Percentiles rank a stretch among this genome's conserved stretches.
These are phyloP conservation scores for Apiospora saccharicola DNA, from an alignment of 2,329 filamentous ascomycete genomes.

Conservation along the genomic window DNA sequence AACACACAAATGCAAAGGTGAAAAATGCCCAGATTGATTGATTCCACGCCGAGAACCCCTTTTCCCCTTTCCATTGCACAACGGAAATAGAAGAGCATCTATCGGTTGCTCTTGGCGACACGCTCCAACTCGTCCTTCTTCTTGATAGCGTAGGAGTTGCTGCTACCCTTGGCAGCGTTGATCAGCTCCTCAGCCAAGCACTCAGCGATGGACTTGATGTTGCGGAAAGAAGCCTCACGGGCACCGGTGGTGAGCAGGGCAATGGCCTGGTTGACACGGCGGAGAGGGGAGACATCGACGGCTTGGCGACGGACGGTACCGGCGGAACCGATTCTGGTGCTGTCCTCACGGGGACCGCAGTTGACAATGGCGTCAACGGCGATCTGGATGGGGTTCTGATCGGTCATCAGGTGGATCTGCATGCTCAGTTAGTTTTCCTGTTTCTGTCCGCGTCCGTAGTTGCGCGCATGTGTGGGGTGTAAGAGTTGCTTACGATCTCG, in stretches of 20 bases:
- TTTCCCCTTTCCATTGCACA: conserved; percentile 32
- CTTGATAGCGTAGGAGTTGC: conserved; percentile 99
- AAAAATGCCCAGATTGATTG: conserved; percentile 48
- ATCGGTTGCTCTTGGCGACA: conserved; percentile 99
- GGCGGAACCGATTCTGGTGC: conserved; percentile 98
- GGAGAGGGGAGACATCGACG: conserved; percentile 99
- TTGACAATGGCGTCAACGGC: conserved; percentile 99
- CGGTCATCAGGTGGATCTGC: conserved; percentile 99
- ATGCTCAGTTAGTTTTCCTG: conserved; percentile 31
- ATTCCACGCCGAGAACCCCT: conserved; percentile 51
- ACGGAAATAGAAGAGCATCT: conserved; percentile 60
- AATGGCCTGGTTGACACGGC: conserved; percentile 99
- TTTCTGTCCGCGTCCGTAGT: conserved; percentile 9
- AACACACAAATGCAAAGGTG: conserved; percentile 54
- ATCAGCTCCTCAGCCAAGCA: conserved; percentile 99
- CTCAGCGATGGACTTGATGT: conserved; percentile 99
- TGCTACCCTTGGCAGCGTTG: conserved; percentile 99
- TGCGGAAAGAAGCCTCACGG: conserved; percentile 98
- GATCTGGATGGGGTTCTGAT: conserved; percentile 99
- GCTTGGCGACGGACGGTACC: conserved; percentile 99
- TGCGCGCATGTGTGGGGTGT: conserved; percentile 29
- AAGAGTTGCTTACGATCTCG: conserved; percentile 84
- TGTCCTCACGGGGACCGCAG: conserved; percentile 99
- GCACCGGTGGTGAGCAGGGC: conserved; percentile 98
- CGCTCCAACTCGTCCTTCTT: conserved; percentile 99